Conservation (phyloP, 2,329 filamentous ascomycete genomes). For the Tolypocladium endophyticum region DNA sequence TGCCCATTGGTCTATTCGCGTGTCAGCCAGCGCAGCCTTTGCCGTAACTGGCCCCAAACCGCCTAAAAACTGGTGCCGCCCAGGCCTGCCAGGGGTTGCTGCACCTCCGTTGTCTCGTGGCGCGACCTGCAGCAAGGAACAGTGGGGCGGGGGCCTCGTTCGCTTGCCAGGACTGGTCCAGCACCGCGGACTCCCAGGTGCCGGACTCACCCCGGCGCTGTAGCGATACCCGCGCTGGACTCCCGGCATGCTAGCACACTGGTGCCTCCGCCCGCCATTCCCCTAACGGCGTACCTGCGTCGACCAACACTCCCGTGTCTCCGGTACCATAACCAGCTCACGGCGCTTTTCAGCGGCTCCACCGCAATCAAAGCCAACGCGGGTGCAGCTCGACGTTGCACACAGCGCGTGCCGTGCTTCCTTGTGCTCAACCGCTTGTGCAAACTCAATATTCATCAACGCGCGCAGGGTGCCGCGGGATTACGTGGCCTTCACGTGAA, state of each 20-base stretch:
- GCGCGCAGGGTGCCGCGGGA: neutral
- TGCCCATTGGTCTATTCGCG: slow-evolving; percentile 2
- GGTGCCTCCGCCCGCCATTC: neutral
- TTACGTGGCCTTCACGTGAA: neutral
- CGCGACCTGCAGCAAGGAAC: neutral
- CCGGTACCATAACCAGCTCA: neutral
- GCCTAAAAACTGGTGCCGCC: neutral
- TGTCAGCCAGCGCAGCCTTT: neutral
- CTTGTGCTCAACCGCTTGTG: neutral
- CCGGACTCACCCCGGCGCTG: neutral
- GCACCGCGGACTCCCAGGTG: neutral
- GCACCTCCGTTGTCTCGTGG: neutral
- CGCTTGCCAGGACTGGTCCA: neutral
- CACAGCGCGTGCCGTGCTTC: neutral
- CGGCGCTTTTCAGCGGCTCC: neutral
- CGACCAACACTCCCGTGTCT: neutral
- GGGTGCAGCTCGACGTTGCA: neutral
- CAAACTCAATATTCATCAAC: neutral
- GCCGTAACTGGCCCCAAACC: neutral
- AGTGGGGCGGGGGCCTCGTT: neutral
- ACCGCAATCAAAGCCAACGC: neutral
- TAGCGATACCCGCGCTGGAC: neutral
- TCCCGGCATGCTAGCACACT: neutral
- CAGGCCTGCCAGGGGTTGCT: neutral
- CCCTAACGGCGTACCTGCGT: neutral